Conservation (phyloP, 2,329 filamentous ascomycete genomes). For the Fusarium dimerum region DNA sequence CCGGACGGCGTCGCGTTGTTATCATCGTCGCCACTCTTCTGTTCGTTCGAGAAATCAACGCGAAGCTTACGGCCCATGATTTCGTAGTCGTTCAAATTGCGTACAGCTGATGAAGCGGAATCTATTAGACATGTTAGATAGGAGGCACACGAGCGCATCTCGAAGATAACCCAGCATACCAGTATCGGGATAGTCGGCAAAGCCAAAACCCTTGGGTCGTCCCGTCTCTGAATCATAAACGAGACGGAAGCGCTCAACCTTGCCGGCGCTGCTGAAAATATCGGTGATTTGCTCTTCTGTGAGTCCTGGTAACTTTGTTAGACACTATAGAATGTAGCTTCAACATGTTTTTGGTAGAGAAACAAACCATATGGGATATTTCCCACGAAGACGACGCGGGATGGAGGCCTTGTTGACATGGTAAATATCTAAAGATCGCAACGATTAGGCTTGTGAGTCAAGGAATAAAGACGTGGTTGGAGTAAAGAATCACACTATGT, state of each 20-base stretch:
- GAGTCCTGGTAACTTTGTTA: slow-evolving; percentile 62
- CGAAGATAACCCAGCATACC: slow-evolving; percentile 51
- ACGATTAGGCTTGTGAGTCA: no score
- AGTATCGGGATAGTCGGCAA: slow-evolving; percentile 91
- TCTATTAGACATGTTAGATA: slow-evolving; percentile 42
- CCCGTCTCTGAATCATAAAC: slow-evolving; percentile 96
- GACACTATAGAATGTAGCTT: slow-evolving; percentile 12
- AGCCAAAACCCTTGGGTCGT: slow-evolving; percentile 93
- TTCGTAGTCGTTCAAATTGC: slow-evolving; percentile 93
- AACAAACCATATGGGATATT: slow-evolving; percentile 77
- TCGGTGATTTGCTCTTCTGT: slow-evolving; percentile 96
- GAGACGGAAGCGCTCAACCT: slow-evolving; percentile 87
- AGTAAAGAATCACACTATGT: no score
- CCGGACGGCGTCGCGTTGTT: slow-evolving; percentile 25
- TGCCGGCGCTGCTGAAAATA: slow-evolving; percentile 86
- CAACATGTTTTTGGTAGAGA: neutral
- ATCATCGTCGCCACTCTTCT: slow-evolving; percentile 67
- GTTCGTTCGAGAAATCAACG: slow-evolving; percentile 95
- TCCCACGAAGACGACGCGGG: slow-evolving; percentile 80
- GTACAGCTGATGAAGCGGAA: slow-evolving; percentile 87
- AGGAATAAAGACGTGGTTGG: neutral
- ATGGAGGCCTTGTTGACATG: slow-evolving; percentile 75
- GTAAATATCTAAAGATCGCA: slow-evolving; percentile 4
- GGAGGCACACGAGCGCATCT: neutral
- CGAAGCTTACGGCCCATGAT: slow-evolving; percentile 92